Evolutionary conservation across 2,329 filamentous ascomycete genomes (phyloP), one percentile per base, ranked within the genome.

Genomic region (Fusarium albidum): DNA sequence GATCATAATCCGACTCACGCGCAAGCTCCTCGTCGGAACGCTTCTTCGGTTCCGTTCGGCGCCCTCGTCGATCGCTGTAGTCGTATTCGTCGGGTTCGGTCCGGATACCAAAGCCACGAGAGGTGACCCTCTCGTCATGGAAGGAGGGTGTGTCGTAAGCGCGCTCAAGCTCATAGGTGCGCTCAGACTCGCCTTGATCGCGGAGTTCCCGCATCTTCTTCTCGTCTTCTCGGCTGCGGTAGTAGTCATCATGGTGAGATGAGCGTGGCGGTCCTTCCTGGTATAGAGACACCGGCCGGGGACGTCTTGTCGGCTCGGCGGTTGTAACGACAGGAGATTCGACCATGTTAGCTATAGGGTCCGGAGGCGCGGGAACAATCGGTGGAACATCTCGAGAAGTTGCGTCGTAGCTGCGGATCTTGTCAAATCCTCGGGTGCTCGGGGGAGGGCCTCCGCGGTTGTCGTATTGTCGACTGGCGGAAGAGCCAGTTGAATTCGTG

Each of bases 401-500:
- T 18, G 82, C 80, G 56, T 83, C 84, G 7, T 57, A 64, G 28
- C 74, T 39, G 51, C 82, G 83, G 58, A 90, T 83, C 72, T 85
- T 89, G 63, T 91, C 89, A 59, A 92, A 85, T 1, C 87, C 89
- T 62, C 88, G 79, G 4, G 85, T 90, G 6, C 86, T 84, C 5
- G 87, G 87, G 9, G 90, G 89, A 3, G 88, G 89, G 0, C 82
- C 79, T 27, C 81, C 70, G 18, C 73, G 67, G 34, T 61, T 68
- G 12, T 80, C 78, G 52, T 77, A 74, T 7, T 68, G 68, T 6
- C 71, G 70, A 53, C 57, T 69, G 13, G 61, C 65, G 6, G 59
- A 44, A 12, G 59, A 53, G 37, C 50, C 54, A 5, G 49, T 57
- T 40, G 61, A 44, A 40, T 49, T 62, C 41, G 66, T 71, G 27